Percentiles rank a stretch among this genome's conserved stretches.
Evolutionary conservation across 345 rosid species (phyloP).

Genomic region (Geranium rotundifolium): DNA sequence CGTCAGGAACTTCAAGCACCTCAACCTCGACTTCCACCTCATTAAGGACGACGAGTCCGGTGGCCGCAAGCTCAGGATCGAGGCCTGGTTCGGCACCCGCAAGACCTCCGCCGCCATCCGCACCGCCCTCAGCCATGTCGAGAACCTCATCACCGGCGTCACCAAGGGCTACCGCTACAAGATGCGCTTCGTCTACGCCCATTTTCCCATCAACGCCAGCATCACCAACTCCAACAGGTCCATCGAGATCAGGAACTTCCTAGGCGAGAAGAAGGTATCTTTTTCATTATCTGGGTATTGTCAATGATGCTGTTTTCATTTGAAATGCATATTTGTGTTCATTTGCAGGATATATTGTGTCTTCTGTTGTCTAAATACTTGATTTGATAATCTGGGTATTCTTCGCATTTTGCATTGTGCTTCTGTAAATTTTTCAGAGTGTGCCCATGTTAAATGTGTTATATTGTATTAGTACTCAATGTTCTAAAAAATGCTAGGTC

Average conservation of each 20-base stretch:
- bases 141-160: conserved; percentile 35
- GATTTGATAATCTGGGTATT: too few species aligned
- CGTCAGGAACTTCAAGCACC: conserved; percentile 35
- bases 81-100: conserved; percentile 26
- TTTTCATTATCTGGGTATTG: too few species aligned
- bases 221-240: conserved; percentile 14
- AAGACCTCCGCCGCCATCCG: conserved; percentile 28
- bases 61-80: conserved; percentile 17
- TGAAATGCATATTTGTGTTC: too few species aligned
- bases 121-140: conserved; percentile 37
- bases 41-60: conserved; percentile 21
- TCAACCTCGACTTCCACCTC: conserved; percentile 37
- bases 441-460: too few species aligned
- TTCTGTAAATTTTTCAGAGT: too few species aligned
- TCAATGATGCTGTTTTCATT: too few species aligned
- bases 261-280: conserved; percentile 22
- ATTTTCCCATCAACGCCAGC: conserved; percentile 23
- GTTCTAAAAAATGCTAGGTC: too few species aligned
- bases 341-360: too few species aligned
- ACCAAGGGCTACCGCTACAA: conserved; percentile 38
- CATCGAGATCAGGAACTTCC: conserved; percentile 25
- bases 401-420: too few species aligned
- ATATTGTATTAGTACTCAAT: too few species aligned
- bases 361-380: too few species aligned
- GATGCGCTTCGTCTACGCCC: conserved; percentile 36